Base-by-base conservation (phyloP, 257 asterid species). In the Solanum piurae region DNA sequence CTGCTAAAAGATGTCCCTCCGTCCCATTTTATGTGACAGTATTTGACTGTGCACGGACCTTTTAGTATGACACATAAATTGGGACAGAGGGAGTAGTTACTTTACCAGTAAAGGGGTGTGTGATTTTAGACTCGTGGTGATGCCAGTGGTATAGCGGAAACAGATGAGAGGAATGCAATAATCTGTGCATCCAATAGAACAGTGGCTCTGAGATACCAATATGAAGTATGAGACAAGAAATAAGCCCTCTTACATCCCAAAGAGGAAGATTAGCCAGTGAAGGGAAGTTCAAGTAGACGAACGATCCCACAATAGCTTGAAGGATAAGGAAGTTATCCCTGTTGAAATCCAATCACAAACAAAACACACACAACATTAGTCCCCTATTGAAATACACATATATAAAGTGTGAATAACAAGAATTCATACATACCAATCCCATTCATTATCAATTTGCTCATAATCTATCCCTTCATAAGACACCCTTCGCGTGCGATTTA, bases 311-410 rank as follows among this genome's bases (percentile, higher is more conserved):
- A 84, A 90, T 49, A 10, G 95, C 93, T 91, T 96, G 96, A 91
- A 96, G 98, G 60, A 96, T 92, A 89, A 97, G 86, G 87, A 93
- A 97, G 87, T 94, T 94, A 83, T 96, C 99, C 99, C 99, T 97
- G 97, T 87, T 83, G 72, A 88, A 86, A 27, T 87, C 72, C 33
- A 87, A 36, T 84, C 23, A 76, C 33, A 38, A 12, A 64, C 5
- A 23, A 83, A 10, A 62, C 6, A n/a, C 1, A 66, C 33, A 85
- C 31, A 42, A 52, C 25, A 62, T 40, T 72, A 33, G 18, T 49
- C 68, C 60, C 42, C 29, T 29, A 29, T 27, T 77, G 37, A 13
- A 80, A 69, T 72, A 33, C 2, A 36, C 62, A 8, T 42, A 9
- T 3, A 42, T 21, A 34, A 25, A 58, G 71, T 8, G 31, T 2